phyloP scores from a whole-genome alignment of 345 rosid genomes.

The Rhizophora apiculata region DNA sequence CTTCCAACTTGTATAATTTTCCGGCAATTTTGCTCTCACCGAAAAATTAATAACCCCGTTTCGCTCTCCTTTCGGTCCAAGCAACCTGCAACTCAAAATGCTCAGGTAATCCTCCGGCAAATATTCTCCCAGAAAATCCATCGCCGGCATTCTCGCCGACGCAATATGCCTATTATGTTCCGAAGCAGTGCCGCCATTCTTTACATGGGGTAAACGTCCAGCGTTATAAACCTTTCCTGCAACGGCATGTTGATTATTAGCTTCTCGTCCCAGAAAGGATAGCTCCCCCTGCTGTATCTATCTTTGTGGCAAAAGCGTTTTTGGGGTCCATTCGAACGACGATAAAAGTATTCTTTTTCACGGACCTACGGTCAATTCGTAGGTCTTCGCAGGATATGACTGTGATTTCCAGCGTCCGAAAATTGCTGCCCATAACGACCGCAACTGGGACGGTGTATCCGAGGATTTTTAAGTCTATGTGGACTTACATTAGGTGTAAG shows the following conservation, averaged over 20 bases:
- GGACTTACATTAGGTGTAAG: no score
- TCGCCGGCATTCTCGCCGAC: conserved; percentile 14
- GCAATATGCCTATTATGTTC: conserved; percentile 17
- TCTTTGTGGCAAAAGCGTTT: conserved; percentile 9
- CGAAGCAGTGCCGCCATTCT: background rate
- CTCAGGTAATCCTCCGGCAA: conserved; percentile 20
- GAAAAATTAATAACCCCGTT: conserved; percentile 33
- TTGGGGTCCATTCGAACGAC: conserved; percentile 5
- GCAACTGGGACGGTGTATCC: background rate
- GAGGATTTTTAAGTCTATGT: background rate
- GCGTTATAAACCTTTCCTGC: background rate
- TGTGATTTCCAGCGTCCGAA: background rate
- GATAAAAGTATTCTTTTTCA: conserved; percentile 19
- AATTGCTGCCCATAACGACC: conserved; percentile 2
- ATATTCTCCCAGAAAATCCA: conserved; percentile 30
- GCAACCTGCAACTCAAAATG: conserved; percentile 30
- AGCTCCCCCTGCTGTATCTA: conserved; percentile 10
- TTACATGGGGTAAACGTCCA: conserved; percentile 21
- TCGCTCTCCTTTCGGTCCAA: conserved; percentile 14
- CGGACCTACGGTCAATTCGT: conserved; percentile 12
- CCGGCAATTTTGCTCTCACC: conserved; percentile 15
- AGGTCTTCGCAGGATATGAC: conserved; percentile 28
- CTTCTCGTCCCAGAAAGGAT: conserved; percentile 24
- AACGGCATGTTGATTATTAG: conserved; percentile 13
- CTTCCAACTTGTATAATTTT: conserved; percentile 1